Conservation (phyloP, 2,329 filamentous ascomycete genomes). For the Xylariomycetidae sp. region DNA sequence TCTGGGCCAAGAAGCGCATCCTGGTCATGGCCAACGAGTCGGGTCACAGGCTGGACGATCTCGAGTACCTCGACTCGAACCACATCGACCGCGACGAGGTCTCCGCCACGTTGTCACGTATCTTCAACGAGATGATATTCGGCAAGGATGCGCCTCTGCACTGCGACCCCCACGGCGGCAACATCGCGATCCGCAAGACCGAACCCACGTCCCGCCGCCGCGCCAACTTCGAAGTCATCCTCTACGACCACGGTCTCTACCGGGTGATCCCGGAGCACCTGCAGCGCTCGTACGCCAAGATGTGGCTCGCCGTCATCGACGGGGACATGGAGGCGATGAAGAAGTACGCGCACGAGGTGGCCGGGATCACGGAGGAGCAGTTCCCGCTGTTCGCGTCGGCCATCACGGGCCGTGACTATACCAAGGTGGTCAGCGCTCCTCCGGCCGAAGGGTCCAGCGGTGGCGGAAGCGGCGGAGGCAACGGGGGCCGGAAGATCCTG, state of each 20-base stretch:
- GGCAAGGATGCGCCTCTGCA: slow-evolving; percentile 83
- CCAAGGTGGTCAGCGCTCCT: slow-evolving; percentile 62
- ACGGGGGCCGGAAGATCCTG: too few species aligned
- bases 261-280: slow-evolving; percentile 79
- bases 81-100: slow-evolving; percentile 93
- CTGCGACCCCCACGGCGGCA: slow-evolving; percentile 95
- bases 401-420: slow-evolving; percentile 91
- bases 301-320: slow-evolving; percentile 95
- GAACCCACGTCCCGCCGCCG: slow-evolving; percentile 46
- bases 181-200: slow-evolving; percentile 86
- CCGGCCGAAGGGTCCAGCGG: too few species aligned
- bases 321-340: slow-evolving; percentile 83
- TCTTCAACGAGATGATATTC: slow-evolving; percentile 99
- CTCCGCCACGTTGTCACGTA: slow-evolving; percentile 79
- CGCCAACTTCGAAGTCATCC: slow-evolving; percentile 87
- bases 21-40: slow-evolving; percentile 93
- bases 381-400: slow-evolving; percentile 95
- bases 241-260: slow-evolving; percentile 97
- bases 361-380: slow-evolving; percentile 80
- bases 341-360: slow-evolving; percentile 82
- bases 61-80: slow-evolving; percentile 78
- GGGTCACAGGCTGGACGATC: slow-evolving; percentile 81
- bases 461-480: too few species aligned
- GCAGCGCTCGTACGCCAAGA: slow-evolving; percentile 85
- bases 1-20: slow-evolving; percentile 85